A percentile compares a stretch with the other conserved stretches of the same genome.
phyloP scores from a whole-genome alignment of 78 protist genomes.

The Cavenderia fasciculata region DNA sequence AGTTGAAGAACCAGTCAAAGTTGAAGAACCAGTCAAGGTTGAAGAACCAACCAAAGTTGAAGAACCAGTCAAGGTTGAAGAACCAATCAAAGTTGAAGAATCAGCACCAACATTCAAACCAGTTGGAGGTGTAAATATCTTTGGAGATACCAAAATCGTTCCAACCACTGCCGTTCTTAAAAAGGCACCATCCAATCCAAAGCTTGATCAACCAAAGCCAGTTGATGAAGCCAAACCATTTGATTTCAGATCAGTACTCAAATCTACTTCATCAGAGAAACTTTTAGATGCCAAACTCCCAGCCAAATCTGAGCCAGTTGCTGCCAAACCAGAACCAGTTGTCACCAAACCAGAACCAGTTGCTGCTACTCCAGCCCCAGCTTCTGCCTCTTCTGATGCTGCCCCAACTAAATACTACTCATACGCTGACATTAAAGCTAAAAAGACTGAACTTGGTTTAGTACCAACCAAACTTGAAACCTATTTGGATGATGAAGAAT shows the following conservation, averaged over 20 bases:
- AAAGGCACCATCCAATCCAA: slow-evolving; percentile 18
- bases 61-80: neutral
- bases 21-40: neutral
- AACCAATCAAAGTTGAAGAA: neutral
- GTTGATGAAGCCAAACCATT: neutral
- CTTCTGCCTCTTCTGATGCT: slow-evolving; percentile 3
- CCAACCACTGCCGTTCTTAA: slow-evolving; percentile 21
- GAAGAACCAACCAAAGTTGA: neutral
- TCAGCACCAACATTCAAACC: neutral
- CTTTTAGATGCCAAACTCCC: neutral
- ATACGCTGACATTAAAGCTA: slow-evolving; percentile 22
- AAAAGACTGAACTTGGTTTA: neutral
- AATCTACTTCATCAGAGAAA: slow-evolving; percentile 12
- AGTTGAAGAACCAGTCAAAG: neutral
- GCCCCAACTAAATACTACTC: neutral
- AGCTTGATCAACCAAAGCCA: neutral
- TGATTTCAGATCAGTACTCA: slow-evolving; percentile 67
- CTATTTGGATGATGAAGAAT: slow-evolving; percentile 41
- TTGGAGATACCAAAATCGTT: slow-evolving; percentile 42
- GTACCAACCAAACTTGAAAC: slow-evolving; percentile 28
- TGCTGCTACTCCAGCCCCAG: slow-evolving; percentile 14
- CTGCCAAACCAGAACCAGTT: neutral
- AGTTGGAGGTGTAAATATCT: slow-evolving; percentile 36
- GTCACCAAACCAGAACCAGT: neutral
- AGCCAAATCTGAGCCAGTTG: neutral